Evolutionary conservation across 2,329 filamentous ascomycete species (phyloP).

Genomic region (Nectriaceae sp.): DNA sequence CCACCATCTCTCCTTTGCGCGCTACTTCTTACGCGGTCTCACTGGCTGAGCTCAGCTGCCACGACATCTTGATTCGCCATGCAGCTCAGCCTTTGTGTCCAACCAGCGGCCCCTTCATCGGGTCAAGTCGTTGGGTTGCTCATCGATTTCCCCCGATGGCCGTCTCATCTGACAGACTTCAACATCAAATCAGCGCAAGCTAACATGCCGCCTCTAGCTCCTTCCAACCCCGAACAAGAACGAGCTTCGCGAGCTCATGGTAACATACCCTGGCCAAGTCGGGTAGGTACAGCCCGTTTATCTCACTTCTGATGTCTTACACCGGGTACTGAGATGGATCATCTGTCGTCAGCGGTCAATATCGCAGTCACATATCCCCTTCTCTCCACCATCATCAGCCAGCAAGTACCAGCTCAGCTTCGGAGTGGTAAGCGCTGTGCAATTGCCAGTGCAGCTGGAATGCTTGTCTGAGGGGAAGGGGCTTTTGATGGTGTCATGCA

Average conservation of each 20-base stretch:
- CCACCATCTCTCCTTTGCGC: no score
- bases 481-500: constrained; percentile 32
- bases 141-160: background rate
- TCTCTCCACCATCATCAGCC: background rate
- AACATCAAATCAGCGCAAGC: background rate
- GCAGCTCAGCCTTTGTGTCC: no score
- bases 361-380: background rate
- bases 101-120: no score
- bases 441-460: background rate
- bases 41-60: background rate
- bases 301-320: background rate
- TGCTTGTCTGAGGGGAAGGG: constrained; percentile 8
- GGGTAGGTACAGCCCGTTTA: no score
- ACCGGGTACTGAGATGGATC: background rate
- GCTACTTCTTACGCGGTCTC: background rate
- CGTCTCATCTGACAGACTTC: background rate
- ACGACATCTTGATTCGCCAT: background rate
- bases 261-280: no score
- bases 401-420: background rate
- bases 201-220: no score
- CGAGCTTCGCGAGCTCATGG: no score
- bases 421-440: background rate
- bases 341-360: background rate
- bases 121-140: no score
- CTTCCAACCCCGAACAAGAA: no score